Conservation (phyloP, 2,329 filamentous ascomycete genomes). For the Thelonectria discophora region DNA sequence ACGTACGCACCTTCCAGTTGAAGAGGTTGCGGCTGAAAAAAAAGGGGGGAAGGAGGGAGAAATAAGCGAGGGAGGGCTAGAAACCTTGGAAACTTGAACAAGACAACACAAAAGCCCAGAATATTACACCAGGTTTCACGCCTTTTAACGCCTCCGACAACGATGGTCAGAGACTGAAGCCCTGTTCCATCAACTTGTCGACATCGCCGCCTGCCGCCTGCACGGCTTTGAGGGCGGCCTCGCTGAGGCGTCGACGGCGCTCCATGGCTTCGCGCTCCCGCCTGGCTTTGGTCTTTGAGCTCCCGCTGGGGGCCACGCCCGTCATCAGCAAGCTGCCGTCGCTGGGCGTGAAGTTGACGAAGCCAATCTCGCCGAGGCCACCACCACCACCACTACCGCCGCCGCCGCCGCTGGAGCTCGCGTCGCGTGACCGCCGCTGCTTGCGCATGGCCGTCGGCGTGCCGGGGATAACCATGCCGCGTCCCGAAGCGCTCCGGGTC, state of each 20-base stretch:
- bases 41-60: neutral
- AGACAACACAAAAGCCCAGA: constrained; percentile 9
- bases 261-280: constrained; percentile 89
- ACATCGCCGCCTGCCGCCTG: constrained; percentile 76
- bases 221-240: constrained; percentile 74
- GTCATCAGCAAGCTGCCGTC: constrained; percentile 83
- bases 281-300: constrained; percentile 92
- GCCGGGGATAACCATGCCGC: constrained; percentile 50
- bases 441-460: constrained; percentile 53
- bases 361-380: too few species aligned
- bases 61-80: too few species aligned
- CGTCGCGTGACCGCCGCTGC: constrained; percentile 50
- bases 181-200: constrained; percentile 60
- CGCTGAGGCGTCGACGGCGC: constrained; percentile 72
- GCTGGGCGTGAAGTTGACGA: constrained; percentile 89
- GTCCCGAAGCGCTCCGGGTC: constrained; percentile 48
- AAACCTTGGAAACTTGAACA: neutral
- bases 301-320: constrained; percentile 90
- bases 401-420: constrained; percentile 43
- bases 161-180: constrained; percentile 52
- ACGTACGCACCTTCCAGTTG: neutral
- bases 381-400: too few species aligned
- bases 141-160: constrained; percentile 1
- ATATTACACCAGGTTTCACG: too few species aligned
- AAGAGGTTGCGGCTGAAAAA: constrained; percentile 2